Evolutionary conservation across 2,329 filamentous ascomycete species (phyloP), one percentile per base, ranked within the genome.

Genomic region (Hymenoscyphus occultus): DNA sequence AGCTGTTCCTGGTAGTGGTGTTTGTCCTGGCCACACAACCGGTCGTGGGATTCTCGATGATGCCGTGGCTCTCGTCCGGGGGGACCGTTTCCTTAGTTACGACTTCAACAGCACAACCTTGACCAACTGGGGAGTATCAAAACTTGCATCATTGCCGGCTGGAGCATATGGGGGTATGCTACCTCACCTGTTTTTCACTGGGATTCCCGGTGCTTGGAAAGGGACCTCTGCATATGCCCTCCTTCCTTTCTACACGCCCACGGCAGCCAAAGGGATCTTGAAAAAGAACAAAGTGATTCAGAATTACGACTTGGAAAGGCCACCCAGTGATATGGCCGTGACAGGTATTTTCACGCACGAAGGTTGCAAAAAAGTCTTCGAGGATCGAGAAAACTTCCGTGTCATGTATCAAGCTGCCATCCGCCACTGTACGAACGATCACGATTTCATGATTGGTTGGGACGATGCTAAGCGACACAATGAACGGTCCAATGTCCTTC

Each of bases 221-320:
- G 81, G 82, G 19, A 84, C 81, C 1, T 82, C 79, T 5, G 67
- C 78, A 7, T 82, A 83, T 67, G 82, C 74, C 28, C 73, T 82
- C 2, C 73, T 84, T 56, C 79, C 82, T 54, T 82, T 83, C 73
- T 83, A 83, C 66, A 84, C 81, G 0, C 81, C 82, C 0, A 76
- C 80, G 58, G 81, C 81, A 48, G 78, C 76, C 2, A 77, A 77
- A 60, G 79, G 75, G 3, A 83, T 84, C 19, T 69, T 84, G 39
- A 78, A 79, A 65, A 77, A 75, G 56, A 83, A 83, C 64, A 77
- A 78, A 12, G 78, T 76, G 7, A 69, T 81, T 7, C 73, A 79
- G 3, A 75, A 80, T 64, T 84, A 83, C 67, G 81, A 83, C 63
- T 67, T 79, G 6, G 73, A 76, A 54, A 71, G 80, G 64, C 79